These are phyloP conservation scores for Lanmaoa pseudosensibilis DNA, from an alignment of 768 basidiomycete species.

Conservation along the genomic window DNA sequence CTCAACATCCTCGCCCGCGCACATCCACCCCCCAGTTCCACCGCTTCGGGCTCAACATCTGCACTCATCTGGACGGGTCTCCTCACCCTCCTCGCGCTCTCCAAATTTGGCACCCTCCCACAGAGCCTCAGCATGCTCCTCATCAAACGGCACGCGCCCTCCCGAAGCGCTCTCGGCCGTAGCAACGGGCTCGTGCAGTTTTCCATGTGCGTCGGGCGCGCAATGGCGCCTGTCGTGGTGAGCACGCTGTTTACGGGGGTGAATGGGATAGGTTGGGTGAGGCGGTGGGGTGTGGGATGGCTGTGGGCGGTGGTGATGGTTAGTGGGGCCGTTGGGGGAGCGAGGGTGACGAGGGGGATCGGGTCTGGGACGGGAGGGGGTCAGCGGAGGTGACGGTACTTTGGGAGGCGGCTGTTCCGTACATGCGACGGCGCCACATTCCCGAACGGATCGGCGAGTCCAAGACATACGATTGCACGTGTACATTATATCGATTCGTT, in stretches of 20 bases:
- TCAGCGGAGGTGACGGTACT: background rate
- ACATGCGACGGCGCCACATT: background rate
- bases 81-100: conserved; percentile 39
- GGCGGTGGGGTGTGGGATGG: conserved; percentile 6
- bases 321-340: conserved; percentile 2
- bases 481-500: no score
- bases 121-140: conserved; percentile 59
- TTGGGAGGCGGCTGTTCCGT: background rate
- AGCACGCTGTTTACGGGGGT: conserved; percentile 33
- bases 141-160: conserved; percentile 44
- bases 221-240: conserved; percentile 53
- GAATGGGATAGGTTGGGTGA: conserved; percentile 14
- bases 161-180: conserved; percentile 40
- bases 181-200: conserved; percentile 64
- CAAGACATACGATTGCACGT: background rate
- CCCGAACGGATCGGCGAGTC: no score
- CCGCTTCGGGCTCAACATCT: conserved; percentile 16
- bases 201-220: conserved; percentile 53
- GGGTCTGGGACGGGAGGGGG: background rate
- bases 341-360: conserved; percentile 9
- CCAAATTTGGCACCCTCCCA: conserved; percentile 20
- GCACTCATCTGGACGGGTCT: conserved; percentile 50
- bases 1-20: conserved; percentile 49
- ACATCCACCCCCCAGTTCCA: background rate
- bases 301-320: conserved; percentile 19